Evolutionary conservation across 1,284 basidiomycete species (phyloP), one percentile per base, ranked within the genome.

Genomic region (Ustilago xerochloae): DNA sequence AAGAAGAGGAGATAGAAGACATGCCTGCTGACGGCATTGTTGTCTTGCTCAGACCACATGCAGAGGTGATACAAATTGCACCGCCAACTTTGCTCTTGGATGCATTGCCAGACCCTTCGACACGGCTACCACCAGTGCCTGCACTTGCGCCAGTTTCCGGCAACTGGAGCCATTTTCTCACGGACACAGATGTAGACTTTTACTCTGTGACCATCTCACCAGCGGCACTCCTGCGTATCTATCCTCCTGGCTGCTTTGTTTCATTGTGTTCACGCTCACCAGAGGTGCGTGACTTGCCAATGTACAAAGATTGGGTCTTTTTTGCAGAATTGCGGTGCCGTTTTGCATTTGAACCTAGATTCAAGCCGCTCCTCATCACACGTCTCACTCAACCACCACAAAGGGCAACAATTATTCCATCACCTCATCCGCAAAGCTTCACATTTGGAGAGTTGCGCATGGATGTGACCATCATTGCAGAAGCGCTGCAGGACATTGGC

Each of bases 131-230:
- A 29, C 50, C 36, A 4, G 29, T 52, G 7, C 50, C 50, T 18
- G 4, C 3, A 0, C 24, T 52, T 22, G 12, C 51, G 10, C 51
- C 51, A 15, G 26, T 41, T 10, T n/a, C n/a, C n/a, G 16, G 26
- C 5, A n/a, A 45, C 22, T 54, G 38, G 51, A n/a, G n/a, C n/a
- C 32, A 22, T 54, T 15, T 8, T 2, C 6, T 2, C 3, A 15
- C 18, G 13, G 22, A 26, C 15, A 4, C 32, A 61, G 75, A 56
- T 56, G 54, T 56, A 4, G 54, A 56, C 18, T 56, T 22, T 6
- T 56, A 38, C 28, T 18, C 54, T 6, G 54, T 56, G 10, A 56
- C 54, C 33, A 46, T 56, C 22, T 56, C 30, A 3, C 45, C 54
- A 1, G 45, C 43, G 10, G 32, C 24, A n/a, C 12, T 56, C 5